Base-by-base conservation (phyloP, 768 basidiomycete genomes). In the Hydnum rufescens region DNA sequence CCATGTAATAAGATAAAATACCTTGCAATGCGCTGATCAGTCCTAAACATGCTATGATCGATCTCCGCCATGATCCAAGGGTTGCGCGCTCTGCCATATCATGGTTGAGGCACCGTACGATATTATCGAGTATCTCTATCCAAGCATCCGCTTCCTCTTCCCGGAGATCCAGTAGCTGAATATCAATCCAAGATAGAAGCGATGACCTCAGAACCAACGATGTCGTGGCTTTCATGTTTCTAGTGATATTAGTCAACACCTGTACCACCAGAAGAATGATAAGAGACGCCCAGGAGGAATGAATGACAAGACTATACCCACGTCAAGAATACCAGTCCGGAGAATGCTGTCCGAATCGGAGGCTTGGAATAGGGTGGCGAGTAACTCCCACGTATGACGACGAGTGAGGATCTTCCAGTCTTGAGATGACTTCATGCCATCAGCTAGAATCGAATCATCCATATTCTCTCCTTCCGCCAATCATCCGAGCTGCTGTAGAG, bases 381-480 rank as follows among this genome's bases (percentile, higher is more conserved):
- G 64, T 28, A 93, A 67, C 56, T 88, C 86, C 83, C 87, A 93
- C 0, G 85, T 87, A 60, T 89, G 84, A 26, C 90, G 67, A 43
- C 86, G 70, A 59, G 78, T 78, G 51, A 92, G 63, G 2, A 88
- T 73, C 30, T 70, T 71, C 89, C 90, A 95, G 59, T 96, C 90
- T 39, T 76, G 72, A 0, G 71, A 69, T 47, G 77, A 73, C 57
- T 71, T 70, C 74, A 87, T 79, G 0, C 85, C 86, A 55, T 93
- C 87, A 0, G 80, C 71, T 34, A 95, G 64, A 88, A 85, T 36
- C 74, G 71, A 31, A 93, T 66, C 28, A 93, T 90, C 90, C 90
- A 96, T 1, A 71, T 71, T n/a, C 87, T 71, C 60, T 93, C 88
- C 64, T 78, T 82, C 66, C 77, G 82, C 82, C 85, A 89, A 13